Conservation (phyloP, 768 basidiomycete species). For the Epithele typhae region DNA sequence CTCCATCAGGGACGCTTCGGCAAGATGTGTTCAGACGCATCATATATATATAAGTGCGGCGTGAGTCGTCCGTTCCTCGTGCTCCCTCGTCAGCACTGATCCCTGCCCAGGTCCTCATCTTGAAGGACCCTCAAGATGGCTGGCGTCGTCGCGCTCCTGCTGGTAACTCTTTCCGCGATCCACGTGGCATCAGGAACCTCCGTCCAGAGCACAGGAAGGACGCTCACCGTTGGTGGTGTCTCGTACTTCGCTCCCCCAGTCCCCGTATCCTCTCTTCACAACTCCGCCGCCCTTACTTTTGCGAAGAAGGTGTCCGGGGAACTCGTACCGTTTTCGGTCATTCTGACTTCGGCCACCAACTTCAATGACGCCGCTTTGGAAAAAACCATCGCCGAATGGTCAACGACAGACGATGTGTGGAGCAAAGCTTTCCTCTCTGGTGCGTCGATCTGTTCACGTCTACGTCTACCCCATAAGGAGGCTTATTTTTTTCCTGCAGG, state of each 20-base stretch:
- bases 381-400: slow-evolving; percentile 10
- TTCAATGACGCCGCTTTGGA: slow-evolving; percentile 16
- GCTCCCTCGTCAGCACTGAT: too few species aligned
- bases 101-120: too few species aligned
- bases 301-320: slow-evolving; percentile 1
- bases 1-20: too few species aligned
- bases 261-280: slow-evolving; percentile 13
- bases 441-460: neutral
- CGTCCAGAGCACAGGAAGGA: slow-evolving; percentile 14
- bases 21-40: too few species aligned
- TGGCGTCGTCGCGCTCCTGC: neutral
- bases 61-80: too few species aligned
- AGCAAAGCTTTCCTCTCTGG: slow-evolving; percentile 20
- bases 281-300: neutral
- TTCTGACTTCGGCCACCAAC: slow-evolving; percentile 10
- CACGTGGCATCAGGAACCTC: neutral
- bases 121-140: neutral
- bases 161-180: neutral
- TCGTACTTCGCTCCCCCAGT: slow-evolving; percentile 17
- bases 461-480: too few species aligned
- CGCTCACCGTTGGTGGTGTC: slow-evolving; percentile 11
- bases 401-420: slow-evolving; percentile 23
- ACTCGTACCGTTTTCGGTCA: slow-evolving; percentile 24
- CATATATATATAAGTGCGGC: too few species aligned
- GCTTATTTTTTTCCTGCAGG: too few species aligned